Conservation (phyloP, 2,329 filamentous ascomycete genomes). For the Calonectria hawksworthii region DNA sequence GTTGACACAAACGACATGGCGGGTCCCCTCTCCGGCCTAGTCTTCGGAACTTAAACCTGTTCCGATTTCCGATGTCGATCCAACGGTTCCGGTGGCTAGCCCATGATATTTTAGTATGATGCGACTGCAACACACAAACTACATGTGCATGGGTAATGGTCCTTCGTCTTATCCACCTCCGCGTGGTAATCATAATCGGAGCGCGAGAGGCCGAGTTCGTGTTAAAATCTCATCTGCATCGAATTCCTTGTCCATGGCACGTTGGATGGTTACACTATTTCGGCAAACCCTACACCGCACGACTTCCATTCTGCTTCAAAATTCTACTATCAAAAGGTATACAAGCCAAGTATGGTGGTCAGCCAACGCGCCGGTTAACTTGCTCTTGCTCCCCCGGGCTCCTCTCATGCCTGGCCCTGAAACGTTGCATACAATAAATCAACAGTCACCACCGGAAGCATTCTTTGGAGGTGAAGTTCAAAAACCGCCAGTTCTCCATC, state of each 20-base stretch:
- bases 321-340: neutral
- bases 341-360: neutral
- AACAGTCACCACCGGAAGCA: neutral
- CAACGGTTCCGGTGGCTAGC: neutral
- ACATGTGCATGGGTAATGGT: neutral
- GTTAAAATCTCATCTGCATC: neutral
- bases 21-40: neutral
- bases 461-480: neutral
- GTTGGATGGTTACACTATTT: neutral
- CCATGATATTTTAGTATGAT: neutral
- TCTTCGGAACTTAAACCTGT: neutral
- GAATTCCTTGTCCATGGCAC: neutral
- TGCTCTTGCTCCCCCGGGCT: neutral
- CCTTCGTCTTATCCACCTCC: neutral
- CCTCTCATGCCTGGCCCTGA: neutral
- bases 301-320: too few species aligned
- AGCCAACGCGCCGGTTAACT: neutral
- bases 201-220: too few species aligned
- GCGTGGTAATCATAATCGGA: too few species aligned
- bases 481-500: neutral
- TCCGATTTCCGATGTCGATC: neutral
- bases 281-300: too few species aligned
- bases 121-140: neutral
- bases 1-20: slow-evolving; percentile 4
- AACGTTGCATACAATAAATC: neutral